Base-by-base conservation (phyloP, 345 rosid genomes). In the Sisymbrium altissimum region DNA sequence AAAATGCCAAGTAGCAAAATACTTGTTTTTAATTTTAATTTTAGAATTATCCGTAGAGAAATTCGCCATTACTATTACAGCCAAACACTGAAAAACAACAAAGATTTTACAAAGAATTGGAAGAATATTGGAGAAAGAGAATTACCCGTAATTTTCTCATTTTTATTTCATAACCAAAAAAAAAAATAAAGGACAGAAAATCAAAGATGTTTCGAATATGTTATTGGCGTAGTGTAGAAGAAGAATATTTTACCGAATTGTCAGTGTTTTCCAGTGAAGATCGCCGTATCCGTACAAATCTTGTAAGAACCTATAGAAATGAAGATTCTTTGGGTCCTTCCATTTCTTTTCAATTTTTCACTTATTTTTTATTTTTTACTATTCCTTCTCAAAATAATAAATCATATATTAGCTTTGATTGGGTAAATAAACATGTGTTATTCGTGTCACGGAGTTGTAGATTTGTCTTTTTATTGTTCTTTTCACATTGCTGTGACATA, bases 201-300 rank as follows among this genome's bases (percentile, higher is more conserved):
- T 55, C 32, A 61, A 46, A 74, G 36, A 43, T 50, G 41, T 65
- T 56, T 54, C 30, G 67, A 46, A 66, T 38, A 43, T 50, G 41
- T 65, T 45, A 33, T 58, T 68, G 79, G 33, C 74, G 56, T 50
- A 68, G 50, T 52, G 74, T 75, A 33, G 74, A 75, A 75, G 74
- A 60, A 68, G 64, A 68, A 23, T 12, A 11, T 23, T 59, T 54
- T 75, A 32, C 23, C 32, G 30, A 52, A 8, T 68, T 75, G 79
- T 60, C 74, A 60, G 48, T 39, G 48, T 38, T 38, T 59, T 73
- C 48, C 46, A 59, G 63, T 29, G 59, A 45, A 49, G 44, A 38
- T 49, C 19, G 73, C 73, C 73, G 68, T 67, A 75, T 67, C 79
- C 79, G 73, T 75, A 75, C 79, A 75, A 50, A 75, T 59, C 39